Base-by-base conservation (phyloP, 108 stramenopile species). In the Ochromonas danica region DNA sequence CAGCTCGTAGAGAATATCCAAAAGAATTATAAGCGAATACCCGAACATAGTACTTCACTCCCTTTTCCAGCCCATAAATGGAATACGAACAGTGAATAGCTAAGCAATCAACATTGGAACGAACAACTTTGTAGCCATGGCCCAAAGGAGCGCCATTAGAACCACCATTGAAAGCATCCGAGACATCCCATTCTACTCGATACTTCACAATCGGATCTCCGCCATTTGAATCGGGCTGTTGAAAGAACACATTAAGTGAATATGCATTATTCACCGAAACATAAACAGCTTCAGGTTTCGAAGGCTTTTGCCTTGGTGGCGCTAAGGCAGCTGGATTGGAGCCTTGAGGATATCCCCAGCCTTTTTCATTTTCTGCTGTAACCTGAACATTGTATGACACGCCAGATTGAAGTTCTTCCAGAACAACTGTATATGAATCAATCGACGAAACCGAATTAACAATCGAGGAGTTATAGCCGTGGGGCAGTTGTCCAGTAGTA, bases 1-100 rank as follows among this genome's bases (percentile, higher is more conserved):
- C 80, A 22, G 81, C 86, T 0, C 28, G 31, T 30, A 70, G 83
- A 61, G 89, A 88, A 67, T 79, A 90, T 0, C 93, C 93, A 65
- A 89, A 65, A 60, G 85, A 75, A 77, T 92, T 92, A 83, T 93
- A 92, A 22, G 93, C 87, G 51, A 82, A 90, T 2, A 94, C 90
- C 3, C 93, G 84, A 57, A 94, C 90, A 81, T 90, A 85, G 86
- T 91, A 93, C 39, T 84, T 78, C 43, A 60, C 38, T 17, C 91
- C 85, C 45, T 85, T 84, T 3, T 86, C 65, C 36, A 94, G 80
- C 1, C 84, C 77, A 22, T 79, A 67, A 35, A 89, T 79, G 36
- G 88, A 78, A 51, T 82, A 61, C 35, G 85, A 67, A 33, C 80
- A 81, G 79, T 87, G 86, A 39, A 82, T 60, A 1, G 65, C 40